These are phyloP conservation scores for Crithidia acanthocephali DNA, from an alignment of 208 protist genomes.

Conservation along the genomic window DNA sequence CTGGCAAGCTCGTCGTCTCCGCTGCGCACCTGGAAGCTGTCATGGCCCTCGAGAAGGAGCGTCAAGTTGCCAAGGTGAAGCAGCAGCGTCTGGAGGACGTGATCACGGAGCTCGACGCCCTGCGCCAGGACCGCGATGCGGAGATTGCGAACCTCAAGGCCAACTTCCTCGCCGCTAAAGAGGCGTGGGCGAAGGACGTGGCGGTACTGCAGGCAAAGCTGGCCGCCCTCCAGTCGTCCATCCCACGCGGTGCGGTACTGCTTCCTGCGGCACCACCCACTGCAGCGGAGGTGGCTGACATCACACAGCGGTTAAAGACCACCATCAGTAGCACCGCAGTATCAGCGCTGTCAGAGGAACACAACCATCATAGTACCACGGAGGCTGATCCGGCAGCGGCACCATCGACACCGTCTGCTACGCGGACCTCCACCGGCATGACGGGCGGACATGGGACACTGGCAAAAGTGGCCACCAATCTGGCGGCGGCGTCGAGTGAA, in stretches of 20 bases:
- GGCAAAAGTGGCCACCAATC: neutral
- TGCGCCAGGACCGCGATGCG: constrained; percentile 51
- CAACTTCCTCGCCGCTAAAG: constrained; percentile 59
- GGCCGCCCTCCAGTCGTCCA: constrained; percentile 39
- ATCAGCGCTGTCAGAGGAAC: neutral
- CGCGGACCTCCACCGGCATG: neutral
- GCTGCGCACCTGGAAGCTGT: constrained; percentile 61
- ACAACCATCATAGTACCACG: neutral
- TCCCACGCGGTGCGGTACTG: constrained; percentile 30
- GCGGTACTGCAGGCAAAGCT: constrained; percentile 65
- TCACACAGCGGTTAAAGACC: neutral
- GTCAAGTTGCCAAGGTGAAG: constrained; percentile 42
- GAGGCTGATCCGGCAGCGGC: neutral
- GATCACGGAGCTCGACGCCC: constrained; percentile 52
- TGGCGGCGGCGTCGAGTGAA: constrained; percentile 2
- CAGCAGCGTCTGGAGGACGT: constrained; percentile 54
- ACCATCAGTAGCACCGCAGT: neutral
- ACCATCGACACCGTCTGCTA: neutral
- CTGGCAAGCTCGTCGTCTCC: constrained; percentile 39
- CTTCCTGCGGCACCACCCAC: constrained; percentile 8
- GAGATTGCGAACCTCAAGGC: constrained; percentile 55
- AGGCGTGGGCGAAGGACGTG: constrained; percentile 59
- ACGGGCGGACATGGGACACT: neutral
- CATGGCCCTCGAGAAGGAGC: constrained; percentile 57
- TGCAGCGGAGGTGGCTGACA: neutral